Evolutionary conservation across 495 filamentous ascomycete species (phyloP), one percentile per base, ranked within the genome.

Genomic region (Talaromyces proteolyticus): DNA sequence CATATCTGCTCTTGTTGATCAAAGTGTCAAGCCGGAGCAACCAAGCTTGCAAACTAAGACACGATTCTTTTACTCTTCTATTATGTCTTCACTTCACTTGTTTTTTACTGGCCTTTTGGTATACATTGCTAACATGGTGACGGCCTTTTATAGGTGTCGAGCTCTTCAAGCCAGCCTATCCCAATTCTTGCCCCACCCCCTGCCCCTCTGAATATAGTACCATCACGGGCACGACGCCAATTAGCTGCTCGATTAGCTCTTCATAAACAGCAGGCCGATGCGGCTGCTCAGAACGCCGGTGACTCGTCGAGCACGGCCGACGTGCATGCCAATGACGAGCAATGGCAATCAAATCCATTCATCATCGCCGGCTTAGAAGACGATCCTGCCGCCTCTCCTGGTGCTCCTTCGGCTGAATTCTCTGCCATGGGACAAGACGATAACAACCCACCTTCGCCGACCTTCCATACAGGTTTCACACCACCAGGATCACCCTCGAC

Each of bases 161-260:
- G 18, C n/a, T 51, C 49, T 14, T 44, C 49, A 19, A 74, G 69
- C 51, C 67, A 73, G 42, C 70, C 69, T 21, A 72, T 74, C 48
- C 72, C 70, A 1, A 73, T 75, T 40, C 49, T 75, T 14, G 67
- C 72, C 26, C 70, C 72, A 10, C 72, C 72, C 37, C 72, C 72
- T 23, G 69, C 73, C 50, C 69, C 73, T n/a, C 47, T 72, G 50
- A 89, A 91, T 58, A 79, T 90, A 19, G 85, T 86, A 8, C 91
- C 91, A 2, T 91, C 89, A 2, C 80, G 91, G n/a, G 91, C 91
- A 17, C 82, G 91, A 16, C 77, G 89, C 17, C 91, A 94, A 65
- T 75, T 96, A 16, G 89, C 88, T 23, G 86, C 84, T 23, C 82
- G 89, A 18, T 80, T 96, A 1, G 90, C 90, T 12, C 77, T 86